Percentiles rank a stretch among this genome's conserved stretches.
These are phyloP conservation scores for Prillingera fragicola DNA, from an alignment of 1,284 basidiomycete genomes.

Conservation along the genomic window DNA sequence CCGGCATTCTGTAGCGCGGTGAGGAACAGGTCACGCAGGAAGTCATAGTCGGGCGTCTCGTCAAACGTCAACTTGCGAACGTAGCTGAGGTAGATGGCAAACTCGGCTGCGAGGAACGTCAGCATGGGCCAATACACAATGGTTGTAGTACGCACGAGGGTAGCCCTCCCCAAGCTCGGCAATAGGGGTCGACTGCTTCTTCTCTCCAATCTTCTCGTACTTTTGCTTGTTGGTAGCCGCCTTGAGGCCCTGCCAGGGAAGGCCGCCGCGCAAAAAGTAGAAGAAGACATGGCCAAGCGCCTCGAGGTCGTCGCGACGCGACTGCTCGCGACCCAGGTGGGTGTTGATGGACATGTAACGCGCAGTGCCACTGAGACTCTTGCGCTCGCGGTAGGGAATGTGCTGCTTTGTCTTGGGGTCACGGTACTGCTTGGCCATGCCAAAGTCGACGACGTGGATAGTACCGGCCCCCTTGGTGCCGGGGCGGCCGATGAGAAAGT, in stretches of 20 bases:
- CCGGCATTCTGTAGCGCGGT: constrained; percentile 85
- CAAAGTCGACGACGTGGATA: constrained; percentile 87
- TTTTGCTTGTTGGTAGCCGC: constrained; percentile 97
- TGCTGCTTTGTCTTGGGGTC: constrained; percentile 96
- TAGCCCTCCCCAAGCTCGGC: constrained; percentile 89
- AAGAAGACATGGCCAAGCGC: constrained; percentile 95
- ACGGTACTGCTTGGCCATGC: constrained; percentile 96
- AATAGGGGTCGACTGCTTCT: constrained; percentile 94
- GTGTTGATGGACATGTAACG: constrained; percentile 98
- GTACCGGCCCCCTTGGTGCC: constrained; percentile 79
- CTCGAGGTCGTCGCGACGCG: constrained; percentile 87
- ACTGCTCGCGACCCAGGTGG: constrained; percentile 91
- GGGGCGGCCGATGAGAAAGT: constrained; percentile 88
- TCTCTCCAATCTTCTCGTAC: constrained; percentile 98
- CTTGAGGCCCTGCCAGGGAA: constrained; percentile 95
- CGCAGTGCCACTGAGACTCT: constrained; percentile 81
- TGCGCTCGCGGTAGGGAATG: constrained; percentile 92
- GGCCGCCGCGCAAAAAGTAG: constrained; percentile 88
- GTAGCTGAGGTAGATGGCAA: constrained; percentile 96
- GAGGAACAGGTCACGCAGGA: constrained; percentile 81
- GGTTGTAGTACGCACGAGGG: constrained; percentile 61
- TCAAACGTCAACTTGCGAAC: constrained; percentile 93
- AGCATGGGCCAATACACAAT: constrained; percentile 17
- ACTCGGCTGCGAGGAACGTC: constrained; percentile 58
- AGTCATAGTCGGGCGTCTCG: constrained; percentile 94